phyloP scores from a whole-genome alignment of 495 filamentous ascomycete species.

The Immersiella caudata region DNA sequence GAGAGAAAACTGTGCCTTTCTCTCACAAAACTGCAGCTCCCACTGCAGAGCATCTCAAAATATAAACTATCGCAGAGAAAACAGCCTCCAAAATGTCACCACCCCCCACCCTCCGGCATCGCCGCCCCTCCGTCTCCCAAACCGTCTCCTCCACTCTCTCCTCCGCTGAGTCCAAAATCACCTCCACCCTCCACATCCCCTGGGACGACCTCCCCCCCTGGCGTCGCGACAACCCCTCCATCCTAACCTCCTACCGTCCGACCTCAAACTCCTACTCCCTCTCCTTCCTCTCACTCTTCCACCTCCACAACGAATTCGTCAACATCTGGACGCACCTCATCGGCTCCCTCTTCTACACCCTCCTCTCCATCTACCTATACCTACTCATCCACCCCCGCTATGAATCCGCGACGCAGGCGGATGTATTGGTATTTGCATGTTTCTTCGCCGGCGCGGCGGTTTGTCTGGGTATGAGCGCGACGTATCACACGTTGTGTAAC shows the following conservation, averaged over 20 bases:
- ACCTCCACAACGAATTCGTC: constrained; percentile 82
- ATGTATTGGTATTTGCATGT: constrained; percentile 71
- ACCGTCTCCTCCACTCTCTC: constrained; percentile 5
- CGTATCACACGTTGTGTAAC: constrained; percentile 56
- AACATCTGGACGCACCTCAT: constrained; percentile 92
- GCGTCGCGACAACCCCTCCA: constrained; percentile 53
- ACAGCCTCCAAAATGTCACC: constrained; percentile 6
- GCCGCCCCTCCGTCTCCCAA: constrained; percentile 15
- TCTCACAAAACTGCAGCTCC: neutral
- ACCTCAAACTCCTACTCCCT: constrained; percentile 42
- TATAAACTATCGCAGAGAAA: too few relatives aligned
- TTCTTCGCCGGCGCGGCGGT: constrained; percentile 77
- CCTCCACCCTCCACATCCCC: constrained; percentile 36
- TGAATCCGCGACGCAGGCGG: constrained; percentile 60
- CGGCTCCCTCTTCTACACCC: constrained; percentile 56
- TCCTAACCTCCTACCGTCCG: constrained; percentile 45
- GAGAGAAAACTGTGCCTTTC: neutral
- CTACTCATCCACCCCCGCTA: constrained; percentile 65
- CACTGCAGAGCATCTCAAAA: too few relatives aligned
- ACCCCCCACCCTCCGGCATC: constrained; percentile 4
- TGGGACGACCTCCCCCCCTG: constrained; percentile 51
- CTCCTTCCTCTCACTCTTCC: constrained; percentile 41
- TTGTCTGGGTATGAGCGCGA: constrained; percentile 85
- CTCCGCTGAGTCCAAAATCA: constrained; percentile 22
- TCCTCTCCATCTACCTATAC: constrained; percentile 40